Evolutionary conservation across 306 rosid species (phyloP).

Genomic region (Rosa rugosa): DNA sequence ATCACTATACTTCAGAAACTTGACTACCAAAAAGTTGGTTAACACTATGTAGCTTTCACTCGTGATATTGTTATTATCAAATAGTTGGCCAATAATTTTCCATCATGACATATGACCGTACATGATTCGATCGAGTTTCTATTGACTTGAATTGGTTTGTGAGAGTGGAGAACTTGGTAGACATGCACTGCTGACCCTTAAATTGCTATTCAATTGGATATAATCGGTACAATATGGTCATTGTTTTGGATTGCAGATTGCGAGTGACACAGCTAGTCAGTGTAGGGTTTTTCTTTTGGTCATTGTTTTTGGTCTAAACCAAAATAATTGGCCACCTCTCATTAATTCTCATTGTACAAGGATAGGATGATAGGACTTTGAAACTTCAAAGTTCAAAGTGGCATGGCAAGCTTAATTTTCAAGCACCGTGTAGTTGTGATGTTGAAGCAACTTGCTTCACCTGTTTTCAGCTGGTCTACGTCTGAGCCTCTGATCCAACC

Average conservation of each 20-base stretch:
- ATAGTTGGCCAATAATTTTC: not conserved
- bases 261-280: not conserved
- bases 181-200: not conserved
- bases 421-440: not conserved
- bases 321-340: not conserved
- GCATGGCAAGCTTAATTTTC: not conserved
- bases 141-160: not conserved
- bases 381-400: slow-evolving; percentile 8
- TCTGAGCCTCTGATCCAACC: not conserved
- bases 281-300: not conserved
- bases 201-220: not conserved
- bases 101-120: no score
- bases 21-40: no score
- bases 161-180: not conserved
- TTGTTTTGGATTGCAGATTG: not conserved
- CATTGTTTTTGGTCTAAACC: not conserved
- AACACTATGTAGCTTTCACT: no score
- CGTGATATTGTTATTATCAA: no score
- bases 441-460: not conserved
- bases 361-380: not conserved
- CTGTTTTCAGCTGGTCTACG: not conserved
- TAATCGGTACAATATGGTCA: not conserved
- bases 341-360: not conserved
- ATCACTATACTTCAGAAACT: no score
- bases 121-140: no score